Percentiles rank a stretch among this genome's conserved stretches.
Evolutionary conservation across 179 eudicot genomes (phyloP).

Genomic region (Camellia oleifera): DNA sequence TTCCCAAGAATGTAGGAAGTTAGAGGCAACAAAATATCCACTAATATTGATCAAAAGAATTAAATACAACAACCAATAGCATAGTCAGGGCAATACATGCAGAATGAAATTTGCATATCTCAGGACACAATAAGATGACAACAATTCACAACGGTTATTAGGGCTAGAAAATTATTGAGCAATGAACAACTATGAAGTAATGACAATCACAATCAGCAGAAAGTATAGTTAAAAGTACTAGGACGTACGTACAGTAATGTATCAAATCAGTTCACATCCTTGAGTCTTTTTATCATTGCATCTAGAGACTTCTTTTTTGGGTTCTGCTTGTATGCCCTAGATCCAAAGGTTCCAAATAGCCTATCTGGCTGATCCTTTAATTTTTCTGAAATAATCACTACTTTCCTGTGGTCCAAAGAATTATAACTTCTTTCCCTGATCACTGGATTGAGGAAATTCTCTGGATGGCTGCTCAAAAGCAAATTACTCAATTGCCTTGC

Average conservation of each 20-base stretch:
- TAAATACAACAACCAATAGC: not conserved
- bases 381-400: constrained; percentile 74
- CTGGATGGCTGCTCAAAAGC: constrained; percentile 90
- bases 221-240: constrained; percentile 27
- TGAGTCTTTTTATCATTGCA: constrained; percentile 75
- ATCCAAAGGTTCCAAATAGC: constrained; percentile 63
- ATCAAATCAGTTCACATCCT: constrained; percentile 55
- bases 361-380: constrained; percentile 79
- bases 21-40: constrained; percentile 6
- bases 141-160: constrained; percentile 12
- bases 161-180: constrained; percentile 24
- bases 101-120: constrained; percentile 32
- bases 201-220: constrained; percentile 34
- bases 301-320: constrained; percentile 88
- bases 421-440: constrained; percentile 86
- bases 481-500: constrained; percentile 78
- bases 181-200: constrained; percentile 21
- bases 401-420: constrained; percentile 87
- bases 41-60: constrained; percentile 8
- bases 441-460: constrained; percentile 88
- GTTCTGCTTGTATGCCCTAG: constrained; percentile 67
- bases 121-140: constrained; percentile 29
- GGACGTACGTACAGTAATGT: constrained; percentile 36
- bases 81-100: constrained; percentile 34
- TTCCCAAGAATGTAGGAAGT: not conserved